Conservation (phyloP, 1,284 basidiomycete genomes). For the Trichosporon faecale region DNA sequence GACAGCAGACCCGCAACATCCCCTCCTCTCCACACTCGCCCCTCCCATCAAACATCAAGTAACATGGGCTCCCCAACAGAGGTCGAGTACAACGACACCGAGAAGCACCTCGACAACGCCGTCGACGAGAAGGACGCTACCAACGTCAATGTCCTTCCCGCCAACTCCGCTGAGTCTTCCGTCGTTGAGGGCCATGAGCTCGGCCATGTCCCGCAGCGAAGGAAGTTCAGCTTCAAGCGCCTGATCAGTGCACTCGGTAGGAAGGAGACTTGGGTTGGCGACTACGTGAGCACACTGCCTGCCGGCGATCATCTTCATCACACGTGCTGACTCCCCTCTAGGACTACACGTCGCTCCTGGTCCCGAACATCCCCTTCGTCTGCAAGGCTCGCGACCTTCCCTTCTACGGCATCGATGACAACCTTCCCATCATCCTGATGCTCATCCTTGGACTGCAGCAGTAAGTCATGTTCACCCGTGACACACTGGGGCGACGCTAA, state of each 20-base stretch:
- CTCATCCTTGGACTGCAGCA: slow-evolving; percentile 40
- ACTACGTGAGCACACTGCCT: slow-evolving; percentile 28
- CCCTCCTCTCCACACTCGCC: background rate
- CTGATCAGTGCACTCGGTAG: slow-evolving; percentile 21
- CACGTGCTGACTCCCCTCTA: slow-evolving; percentile 5
- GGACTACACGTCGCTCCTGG: slow-evolving; percentile 36
- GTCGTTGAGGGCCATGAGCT: slow-evolving; percentile 14
- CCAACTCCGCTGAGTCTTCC: background rate
- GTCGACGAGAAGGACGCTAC: slow-evolving; percentile 2
- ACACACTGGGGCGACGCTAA: background rate
- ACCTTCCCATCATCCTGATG: slow-evolving; percentile 34
- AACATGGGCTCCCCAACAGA: background rate
- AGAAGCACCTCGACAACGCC: background rate
- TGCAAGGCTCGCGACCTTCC: slow-evolving; percentile 32
- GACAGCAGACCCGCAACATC: background rate
- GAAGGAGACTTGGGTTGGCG: slow-evolving; percentile 37
- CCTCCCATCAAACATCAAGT: background rate
- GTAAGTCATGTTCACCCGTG: slow-evolving; percentile 15
- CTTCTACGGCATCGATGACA: slow-evolving; percentile 36
- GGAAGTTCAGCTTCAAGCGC: slow-evolving; percentile 13
- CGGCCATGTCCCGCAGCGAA: slow-evolving; percentile 19
- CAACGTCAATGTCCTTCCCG: slow-evolving; percentile 16
- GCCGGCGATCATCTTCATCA: no score
- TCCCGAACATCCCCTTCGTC: slow-evolving; percentile 36
- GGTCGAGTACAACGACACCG: background rate